Base-by-base conservation (phyloP, 306 rosid genomes). In the Pyrus pyrifolia region DNA sequence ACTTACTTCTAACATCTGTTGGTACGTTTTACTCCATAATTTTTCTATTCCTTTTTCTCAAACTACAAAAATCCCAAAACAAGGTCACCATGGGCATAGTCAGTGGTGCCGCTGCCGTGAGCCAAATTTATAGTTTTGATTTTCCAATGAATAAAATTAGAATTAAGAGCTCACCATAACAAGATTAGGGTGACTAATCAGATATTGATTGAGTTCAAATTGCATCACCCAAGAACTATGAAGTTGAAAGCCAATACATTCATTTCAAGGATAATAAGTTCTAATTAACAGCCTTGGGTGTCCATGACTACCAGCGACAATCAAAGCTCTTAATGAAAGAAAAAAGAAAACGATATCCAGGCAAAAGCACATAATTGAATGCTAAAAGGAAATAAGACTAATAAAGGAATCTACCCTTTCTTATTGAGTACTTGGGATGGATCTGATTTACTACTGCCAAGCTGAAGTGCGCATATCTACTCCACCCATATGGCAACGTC, bases 401-500 rank as follows among this genome's bases (percentile, higher is more conserved):
- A 45, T 19, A 51, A 46, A 75, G 78, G 61, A 60, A 46, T 53
- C 45, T 88, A 93, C 98, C 96, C 83, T 93, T 93, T 80, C 91
- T 83, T 29, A 93, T 82, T 3, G 95, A 79, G 78, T 85, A 87
- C 79, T 91, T 93, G 79, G 27, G 80, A 67, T 88, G 89, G 70
- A 88, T 80, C 84, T 86, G 90, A 79, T 88, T 88, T 77, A 86
- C 83, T 79, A 93, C 88, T 30, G 89, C 89, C 95, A 92, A 74
- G 67, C 88, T 83, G 85, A 88, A 90, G 2, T 68, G 60, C 0
- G 88, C 84, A 55, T 19, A 58, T 79, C 85, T 87, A 71, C 82
- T 81, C 90, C 93, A 88, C 1, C 83, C 87, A 70, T 44, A 15
- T 3, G 92, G 84, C 81, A 88, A 81, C 8, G 74, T 45, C 7